Evolutionary conservation across 2,329 filamentous ascomycete genomes (phyloP).

Genomic region (Didymella arachidicola): DNA sequence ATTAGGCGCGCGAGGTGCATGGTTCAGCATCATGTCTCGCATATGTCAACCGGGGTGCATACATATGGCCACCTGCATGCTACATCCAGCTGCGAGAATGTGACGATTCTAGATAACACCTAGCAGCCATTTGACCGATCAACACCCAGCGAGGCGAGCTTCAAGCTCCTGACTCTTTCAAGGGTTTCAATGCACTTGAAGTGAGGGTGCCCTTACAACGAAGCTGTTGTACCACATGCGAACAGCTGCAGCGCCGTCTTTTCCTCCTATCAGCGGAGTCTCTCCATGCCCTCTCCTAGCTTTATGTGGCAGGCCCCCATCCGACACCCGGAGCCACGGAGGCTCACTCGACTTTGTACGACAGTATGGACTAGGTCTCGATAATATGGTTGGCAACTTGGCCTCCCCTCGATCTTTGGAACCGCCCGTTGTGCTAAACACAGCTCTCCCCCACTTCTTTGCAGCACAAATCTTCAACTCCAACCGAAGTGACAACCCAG

Average conservation of each 20-base stretch:
- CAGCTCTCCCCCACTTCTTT: constrained; percentile 2
- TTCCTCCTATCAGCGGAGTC: constrained; percentile 1
- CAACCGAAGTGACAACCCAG: constrained; percentile 12
- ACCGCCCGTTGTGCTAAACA: constrained; percentile 6
- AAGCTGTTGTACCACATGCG: constrained; percentile 4
- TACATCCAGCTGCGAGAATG: neutral
- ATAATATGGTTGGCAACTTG: constrained; percentile 5
- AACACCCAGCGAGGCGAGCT: neutral
- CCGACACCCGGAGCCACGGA: constrained; percentile 12
- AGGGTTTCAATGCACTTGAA: neutral
- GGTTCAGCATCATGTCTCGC: constrained; percentile 6
- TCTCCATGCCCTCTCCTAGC: constrained; percentile 2
- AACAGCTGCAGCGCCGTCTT: neutral
- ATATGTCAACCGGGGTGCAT: constrained; percentile 9
- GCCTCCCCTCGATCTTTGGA: constrained; percentile 10
- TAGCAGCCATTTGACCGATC: neutral
- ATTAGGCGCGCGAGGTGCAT: constrained; percentile 6
- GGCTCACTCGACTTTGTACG: constrained; percentile 4
- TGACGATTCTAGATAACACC: neutral
- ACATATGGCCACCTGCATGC: neutral
- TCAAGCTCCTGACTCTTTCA: neutral
- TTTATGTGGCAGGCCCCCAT: constrained; percentile 10
- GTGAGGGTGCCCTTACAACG: neutral
- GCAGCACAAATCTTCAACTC: constrained; percentile 10
- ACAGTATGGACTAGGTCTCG: neutral